These are phyloP conservation scores for Aspergillus novoparasiticus DNA, from an alignment of 2,329 filamentous ascomycete species.

Conservation along the genomic window DNA sequence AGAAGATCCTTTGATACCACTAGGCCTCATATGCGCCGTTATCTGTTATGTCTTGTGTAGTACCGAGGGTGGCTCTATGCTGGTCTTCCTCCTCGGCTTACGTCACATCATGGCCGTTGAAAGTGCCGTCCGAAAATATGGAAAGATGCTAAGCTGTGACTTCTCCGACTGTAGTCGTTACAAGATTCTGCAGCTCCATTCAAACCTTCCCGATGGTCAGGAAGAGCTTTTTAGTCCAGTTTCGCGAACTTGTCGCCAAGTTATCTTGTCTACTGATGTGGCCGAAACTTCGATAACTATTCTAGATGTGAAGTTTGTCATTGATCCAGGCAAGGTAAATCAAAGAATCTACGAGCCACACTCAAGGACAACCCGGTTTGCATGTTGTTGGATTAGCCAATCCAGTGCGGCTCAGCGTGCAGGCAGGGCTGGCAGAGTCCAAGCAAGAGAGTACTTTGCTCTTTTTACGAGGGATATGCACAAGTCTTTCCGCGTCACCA, in stretches of 20 bases:
- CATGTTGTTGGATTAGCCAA: constrained; percentile 50
- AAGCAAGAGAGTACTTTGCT: constrained; percentile 53
- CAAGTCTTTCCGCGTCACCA: constrained; percentile 35
- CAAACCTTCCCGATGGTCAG: constrained; percentile 48
- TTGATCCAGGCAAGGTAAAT: constrained; percentile 51
- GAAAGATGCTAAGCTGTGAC: constrained; percentile 38
- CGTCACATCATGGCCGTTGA: constrained; percentile 40
- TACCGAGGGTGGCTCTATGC: constrained; percentile 47
- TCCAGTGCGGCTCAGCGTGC: constrained; percentile 53
- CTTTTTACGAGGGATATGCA: constrained; percentile 46
- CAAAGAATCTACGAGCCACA: constrained; percentile 44
- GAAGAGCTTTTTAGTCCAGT: constrained; percentile 44
- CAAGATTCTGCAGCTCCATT: constrained; percentile 52
- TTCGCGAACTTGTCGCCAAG: constrained; percentile 47
- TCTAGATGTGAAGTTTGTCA: constrained; percentile 54
- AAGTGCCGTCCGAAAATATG: constrained; percentile 29
- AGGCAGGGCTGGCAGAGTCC: constrained; percentile 54
- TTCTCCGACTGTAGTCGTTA: constrained; percentile 45
- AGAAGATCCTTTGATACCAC: constrained; percentile 44
- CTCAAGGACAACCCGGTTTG: constrained; percentile 41
- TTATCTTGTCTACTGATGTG: constrained; percentile 55
- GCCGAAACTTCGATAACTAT: constrained; percentile 56
- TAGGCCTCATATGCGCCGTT: constrained; percentile 46
- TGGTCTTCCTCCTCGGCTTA: constrained; percentile 53
- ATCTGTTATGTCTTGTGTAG: constrained; percentile 51